phyloP scores from a whole-genome alignment of 2,329 filamentous ascomycete genomes.

The Fusarium beomiforme region DNA sequence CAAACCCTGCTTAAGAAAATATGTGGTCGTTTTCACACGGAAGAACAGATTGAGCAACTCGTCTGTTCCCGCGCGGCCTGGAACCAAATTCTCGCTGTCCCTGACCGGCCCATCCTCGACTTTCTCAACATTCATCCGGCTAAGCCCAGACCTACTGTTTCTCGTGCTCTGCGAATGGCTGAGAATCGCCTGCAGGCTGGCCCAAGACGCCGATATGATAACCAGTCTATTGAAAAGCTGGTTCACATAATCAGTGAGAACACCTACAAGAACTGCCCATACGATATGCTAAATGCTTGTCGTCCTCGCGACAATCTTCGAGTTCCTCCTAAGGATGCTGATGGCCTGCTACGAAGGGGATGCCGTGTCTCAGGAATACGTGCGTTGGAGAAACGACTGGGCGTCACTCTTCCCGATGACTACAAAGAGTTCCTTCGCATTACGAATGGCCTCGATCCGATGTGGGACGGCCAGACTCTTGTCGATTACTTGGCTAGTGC shows the following conservation, averaged over 20 bases:
- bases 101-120: neutral
- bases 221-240: neutral
- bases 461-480: constrained; percentile 6
- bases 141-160: neutral
- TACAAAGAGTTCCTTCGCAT: neutral
- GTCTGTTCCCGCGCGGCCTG: neutral
- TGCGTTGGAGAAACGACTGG: neutral
- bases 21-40: neutral
- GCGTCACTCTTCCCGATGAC: neutral
- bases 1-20: neutral
- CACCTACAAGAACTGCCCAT: constrained; percentile 1
- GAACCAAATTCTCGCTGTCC: neutral
- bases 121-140: constrained; percentile 5
- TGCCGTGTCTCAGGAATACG: neutral
- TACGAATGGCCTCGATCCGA: neutral
- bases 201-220: neutral
- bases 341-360: neutral
- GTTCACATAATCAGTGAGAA: neutral
- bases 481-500: neutral
- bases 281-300: neutral
- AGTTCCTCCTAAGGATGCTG: neutral
- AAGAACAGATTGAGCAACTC: constrained; percentile 8
- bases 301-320: neutral
- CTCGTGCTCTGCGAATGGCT: neutral
- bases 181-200: neutral